Conservation (phyloP, 2,329 filamentous ascomycete genomes). For the Sporothrix pallida region DNA sequence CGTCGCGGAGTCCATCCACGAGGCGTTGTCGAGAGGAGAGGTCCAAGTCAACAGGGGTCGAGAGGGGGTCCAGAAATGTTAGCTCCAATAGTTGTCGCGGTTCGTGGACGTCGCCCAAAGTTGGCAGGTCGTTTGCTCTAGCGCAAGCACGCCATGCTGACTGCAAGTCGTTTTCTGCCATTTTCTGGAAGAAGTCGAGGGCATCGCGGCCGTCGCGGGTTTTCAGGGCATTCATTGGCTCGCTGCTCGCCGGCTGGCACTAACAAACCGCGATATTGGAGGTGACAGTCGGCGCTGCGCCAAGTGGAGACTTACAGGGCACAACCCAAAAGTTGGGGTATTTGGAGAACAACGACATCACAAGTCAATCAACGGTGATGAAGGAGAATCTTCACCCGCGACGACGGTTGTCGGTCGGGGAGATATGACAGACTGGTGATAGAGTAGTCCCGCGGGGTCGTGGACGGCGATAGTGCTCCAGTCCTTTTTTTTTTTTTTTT, state of each 20-base stretch:
- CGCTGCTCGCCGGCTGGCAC: not conserved
- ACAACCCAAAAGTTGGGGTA: constrained; percentile 1
- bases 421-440: not conserved
- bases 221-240: not conserved
- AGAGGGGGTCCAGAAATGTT: not conserved
- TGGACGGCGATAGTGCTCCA: not conserved
- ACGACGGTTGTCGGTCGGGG: not conserved
- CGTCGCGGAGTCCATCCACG: constrained; percentile 1
- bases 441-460: not conserved
- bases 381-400: not conserved
- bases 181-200: not conserved
- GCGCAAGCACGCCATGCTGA: constrained; percentile 22
- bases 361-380: not conserved
- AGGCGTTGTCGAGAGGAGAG: not conserved
- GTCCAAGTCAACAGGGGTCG: not conserved
- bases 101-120: not conserved
- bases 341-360: not conserved
- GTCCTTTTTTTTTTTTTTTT: not conserved
- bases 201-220: constrained; percentile 21
- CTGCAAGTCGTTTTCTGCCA: not conserved
- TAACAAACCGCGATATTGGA: not conserved
- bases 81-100: not conserved
- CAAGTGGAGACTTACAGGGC: not conserved
- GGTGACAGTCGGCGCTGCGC: not conserved
- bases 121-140: not conserved